Evolutionary conservation across 2,329 filamentous ascomycete species (phyloP), one percentile per base, ranked within the genome.

Genomic region (Alternaria postmessia): DNA sequence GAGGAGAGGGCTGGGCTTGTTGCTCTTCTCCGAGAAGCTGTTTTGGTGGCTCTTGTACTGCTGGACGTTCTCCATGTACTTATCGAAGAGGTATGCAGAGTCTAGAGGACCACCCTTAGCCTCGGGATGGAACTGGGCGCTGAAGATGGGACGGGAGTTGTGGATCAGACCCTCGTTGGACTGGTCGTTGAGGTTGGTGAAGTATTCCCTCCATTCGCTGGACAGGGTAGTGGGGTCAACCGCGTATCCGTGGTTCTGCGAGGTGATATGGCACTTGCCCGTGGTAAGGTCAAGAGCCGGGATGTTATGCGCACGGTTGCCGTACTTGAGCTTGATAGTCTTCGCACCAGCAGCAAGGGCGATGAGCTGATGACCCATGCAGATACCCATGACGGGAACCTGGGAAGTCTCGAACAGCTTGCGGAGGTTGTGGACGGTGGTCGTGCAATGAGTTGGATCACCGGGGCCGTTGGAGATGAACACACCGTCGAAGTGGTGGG

Each of bases 381-480:
- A 99, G 77, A 99, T 98, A 73, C 95, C 95, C 89, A 99, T 96
- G 81, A 99, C 89, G 60, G 95, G 95, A 34, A 97, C 87, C 71
- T 93, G 89, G 48, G 93, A 97, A 24, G 88, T 89, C 80, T 96
- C 92, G 88, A 99, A 97, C 74, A 99, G 83, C 74, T 93, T 91
- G 73, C 87, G 86, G 57, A 99, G 88, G 84, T 96, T 94, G 87
- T 96, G 94, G 66, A 96, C 93, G 41, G 95, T 97, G 74, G 93
- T 88, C 77, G 93, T 91, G 85, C 94, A 97, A 83, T 99, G 95
- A 42, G 94, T 98, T 72, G 95, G 95, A 82, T 99, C 95, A 82
- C 95, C 95, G 28, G 95, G 95, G 61, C 95, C 95, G 83, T 99
- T 99, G 81, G 93, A 97, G 83, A 98, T 97, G 87, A 99, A 99